These are phyloP conservation scores for Turritis glabra DNA, from an alignment of 345 rosid species.

Conservation along the genomic window DNA sequence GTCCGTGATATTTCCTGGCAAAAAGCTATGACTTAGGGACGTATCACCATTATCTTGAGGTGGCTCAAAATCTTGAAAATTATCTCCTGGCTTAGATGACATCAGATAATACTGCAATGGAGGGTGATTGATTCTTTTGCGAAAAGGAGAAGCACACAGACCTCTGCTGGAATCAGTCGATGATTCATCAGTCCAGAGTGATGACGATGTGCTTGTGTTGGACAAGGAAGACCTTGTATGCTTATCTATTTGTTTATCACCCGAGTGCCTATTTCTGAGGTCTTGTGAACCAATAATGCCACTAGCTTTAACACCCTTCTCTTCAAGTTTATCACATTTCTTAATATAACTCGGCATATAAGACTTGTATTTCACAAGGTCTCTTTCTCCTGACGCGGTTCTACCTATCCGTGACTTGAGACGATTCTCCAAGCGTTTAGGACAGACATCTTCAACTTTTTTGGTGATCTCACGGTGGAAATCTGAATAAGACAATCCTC, in stretches of 20 bases:
- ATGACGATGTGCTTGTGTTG: slow-evolving; percentile 36
- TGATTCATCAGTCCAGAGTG: slow-evolving; percentile 43
- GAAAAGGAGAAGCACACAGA: slow-evolving; percentile 53
- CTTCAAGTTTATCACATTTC: slow-evolving; percentile 50
- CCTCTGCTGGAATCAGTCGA: slow-evolving; percentile 40
- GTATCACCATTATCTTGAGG: slow-evolving; percentile 38
- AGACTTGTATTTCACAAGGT: slow-evolving; percentile 69
- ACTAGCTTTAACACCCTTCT: slow-evolving; percentile 62
- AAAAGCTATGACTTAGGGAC: slow-evolving; percentile 35
- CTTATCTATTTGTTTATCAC: slow-evolving; percentile 35
- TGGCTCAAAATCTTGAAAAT: slow-evolving; percentile 34
- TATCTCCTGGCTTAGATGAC: slow-evolving; percentile 48
- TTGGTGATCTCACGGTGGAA: slow-evolving; percentile 49
- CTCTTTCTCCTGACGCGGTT: slow-evolving; percentile 37
- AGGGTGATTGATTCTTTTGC: slow-evolving; percentile 45
- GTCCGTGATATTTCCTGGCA: slow-evolving; percentile 23
- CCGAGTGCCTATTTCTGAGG: slow-evolving; percentile 46
- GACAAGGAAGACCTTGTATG: slow-evolving; percentile 36
- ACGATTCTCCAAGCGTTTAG: slow-evolving; percentile 43
- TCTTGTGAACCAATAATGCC: slow-evolving; percentile 73
- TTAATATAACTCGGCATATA: slow-evolving; percentile 72
- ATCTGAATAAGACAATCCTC: slow-evolving; percentile 49
- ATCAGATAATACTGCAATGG: slow-evolving; percentile 56
- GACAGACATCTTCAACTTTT: slow-evolving; percentile 43
- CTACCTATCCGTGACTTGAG: slow-evolving; percentile 35